Percentiles rank a stretch among this genome's conserved stretches.
phyloP scores from a whole-genome alignment of 176 grass and related monocot genomes.

The Rhynchospora tenuis region DNA sequence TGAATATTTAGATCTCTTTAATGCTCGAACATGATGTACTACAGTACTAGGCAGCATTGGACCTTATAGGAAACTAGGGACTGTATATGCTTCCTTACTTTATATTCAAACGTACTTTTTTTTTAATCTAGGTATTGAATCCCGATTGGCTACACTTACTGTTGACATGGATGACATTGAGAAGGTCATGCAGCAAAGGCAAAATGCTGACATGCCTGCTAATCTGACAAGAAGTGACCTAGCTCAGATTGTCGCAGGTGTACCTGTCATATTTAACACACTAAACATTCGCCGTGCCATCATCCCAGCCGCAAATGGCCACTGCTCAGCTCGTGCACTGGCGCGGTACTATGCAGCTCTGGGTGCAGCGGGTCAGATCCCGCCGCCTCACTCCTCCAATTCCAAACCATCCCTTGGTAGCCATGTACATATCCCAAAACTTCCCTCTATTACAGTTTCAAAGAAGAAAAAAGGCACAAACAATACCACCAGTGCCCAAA shows the following conservation, averaged over 20 bases:
- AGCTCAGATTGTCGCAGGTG: constrained; percentile 50
- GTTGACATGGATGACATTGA: constrained; percentile 69
- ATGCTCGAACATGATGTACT: not conserved
- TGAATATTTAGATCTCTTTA: not conserved
- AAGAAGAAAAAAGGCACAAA: constrained; percentile 40
- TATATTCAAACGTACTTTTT: not conserved
- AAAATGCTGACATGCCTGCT: constrained; percentile 29
- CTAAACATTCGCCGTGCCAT: constrained; percentile 73
- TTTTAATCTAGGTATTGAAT: constrained; percentile 60
- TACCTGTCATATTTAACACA: constrained; percentile 74
- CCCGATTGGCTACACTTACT: constrained; percentile 64
- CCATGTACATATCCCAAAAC: constrained; percentile 53
- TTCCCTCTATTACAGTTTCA: constrained; percentile 24
- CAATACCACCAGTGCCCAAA: not conserved
- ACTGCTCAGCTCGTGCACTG: constrained; percentile 81
- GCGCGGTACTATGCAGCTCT: constrained; percentile 87
- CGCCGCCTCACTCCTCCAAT: constrained; percentile 49
- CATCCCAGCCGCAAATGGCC: constrained; percentile 84
- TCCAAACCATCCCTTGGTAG: constrained; percentile 57
- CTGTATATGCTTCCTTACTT: not conserved
- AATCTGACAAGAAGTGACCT: constrained; percentile 27
- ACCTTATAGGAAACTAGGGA: not conserved
- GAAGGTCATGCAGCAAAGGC: constrained; percentile 38
- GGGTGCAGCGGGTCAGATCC: constrained; percentile 40
- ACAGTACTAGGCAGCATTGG: not conserved